Evolutionary conservation across 1,284 basidiomycete species (phyloP), one percentile per base, ranked within the genome.

Genomic region (Quambalaria eucalypti): DNA sequence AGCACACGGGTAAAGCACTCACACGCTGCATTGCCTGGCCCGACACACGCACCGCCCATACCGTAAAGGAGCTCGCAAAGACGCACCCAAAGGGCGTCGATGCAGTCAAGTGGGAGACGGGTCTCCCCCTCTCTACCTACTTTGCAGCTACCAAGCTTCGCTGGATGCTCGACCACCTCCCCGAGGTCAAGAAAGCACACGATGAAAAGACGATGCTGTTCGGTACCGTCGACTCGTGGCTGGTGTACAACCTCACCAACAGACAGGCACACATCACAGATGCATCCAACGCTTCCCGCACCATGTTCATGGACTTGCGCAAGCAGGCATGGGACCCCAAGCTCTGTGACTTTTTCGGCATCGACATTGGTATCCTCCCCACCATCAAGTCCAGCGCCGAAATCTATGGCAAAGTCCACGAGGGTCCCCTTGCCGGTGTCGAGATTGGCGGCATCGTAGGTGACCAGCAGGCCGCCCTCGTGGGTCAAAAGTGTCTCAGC

Each of bases 171-270:
- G 87, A 93, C 76, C 85, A 97, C 76, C 78, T 87, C 65, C 81
- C 82, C n/a, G 83, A 84, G 33, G 90, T 97, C 47, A 78, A 81
- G 48, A 80, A 83, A 57, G 92, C 93, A 0, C 86, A 92, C 74
- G 85, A 88, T 38, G 78, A 82, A 48, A 89, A 90, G 73, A 83
- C 88, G 65, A 81, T 98, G 29, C 78, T 86, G 47, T 92, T 96
- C 69, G 93, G 93, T 29, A 98, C 95, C 0, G 85, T 98, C 54
- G 95, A 98, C 77, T 90, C 87, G 30, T 98, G 93, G 91, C 82
- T 97, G 54, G 83, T 87, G 62, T 96, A 91, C 77, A 89, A 91
- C 76, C 80, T 93, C 19, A 86, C 90, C 4, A 90, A 90, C 55
- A 86, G 87, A 25, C 83, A 84, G 46, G 78, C 88, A n/a, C 91